Evolutionary conservation across 1,139 yeast species (phyloP).

Genomic region (Magnusiomyces suaveolens): DNA sequence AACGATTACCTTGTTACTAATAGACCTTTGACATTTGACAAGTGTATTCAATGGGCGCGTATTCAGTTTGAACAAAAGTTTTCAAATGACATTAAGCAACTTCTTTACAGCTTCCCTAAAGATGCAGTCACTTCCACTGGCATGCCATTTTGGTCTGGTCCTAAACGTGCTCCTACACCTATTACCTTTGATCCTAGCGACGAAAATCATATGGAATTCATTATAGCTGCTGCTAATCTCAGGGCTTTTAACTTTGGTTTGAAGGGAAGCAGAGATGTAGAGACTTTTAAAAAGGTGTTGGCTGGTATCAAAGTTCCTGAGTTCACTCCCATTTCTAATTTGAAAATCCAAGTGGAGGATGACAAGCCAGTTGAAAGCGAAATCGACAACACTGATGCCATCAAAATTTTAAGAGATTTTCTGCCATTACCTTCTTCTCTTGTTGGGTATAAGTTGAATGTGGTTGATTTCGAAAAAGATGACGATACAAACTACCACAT

Average conservation of each 20-base stretch:
- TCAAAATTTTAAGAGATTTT: conserved; percentile 50
- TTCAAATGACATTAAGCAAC: conserved; percentile 77
- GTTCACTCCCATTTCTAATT: conserved; percentile 65
- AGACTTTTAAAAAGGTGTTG: conserved; percentile 40
- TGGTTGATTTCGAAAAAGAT: conserved; percentile 94
- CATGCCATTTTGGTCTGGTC: conserved; percentile 95
- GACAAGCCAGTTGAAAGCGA: conserved; percentile 56
- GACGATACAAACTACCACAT: conserved; percentile 95
- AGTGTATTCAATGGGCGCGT: conserved; percentile 94
- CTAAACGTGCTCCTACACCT: conserved; percentile 91
- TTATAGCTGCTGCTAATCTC: conserved; percentile 83
- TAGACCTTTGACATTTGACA: conserved; percentile 85
- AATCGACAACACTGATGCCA: conserved; percentile 39
- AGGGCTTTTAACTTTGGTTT: conserved; percentile 87
- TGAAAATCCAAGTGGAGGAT: conserved; percentile 80
- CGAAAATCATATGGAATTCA: conserved; percentile 68
- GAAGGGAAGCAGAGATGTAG: conserved; percentile 39
- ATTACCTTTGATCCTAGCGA: conserved; percentile 65
- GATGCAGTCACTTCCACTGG: conserved; percentile 89
- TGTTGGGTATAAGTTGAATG: conserved; percentile 76
- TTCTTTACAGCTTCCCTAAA: conserved; percentile 77
- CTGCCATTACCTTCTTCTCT: conserved; percentile 83
- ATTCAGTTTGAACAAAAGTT: conserved; percentile 75
- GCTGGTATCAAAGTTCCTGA: conserved; percentile 49
- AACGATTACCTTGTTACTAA: conserved; percentile 56